phyloP scores from a whole-genome alignment of 148 eudicot species.

The Persicaria tinctoria region DNA sequence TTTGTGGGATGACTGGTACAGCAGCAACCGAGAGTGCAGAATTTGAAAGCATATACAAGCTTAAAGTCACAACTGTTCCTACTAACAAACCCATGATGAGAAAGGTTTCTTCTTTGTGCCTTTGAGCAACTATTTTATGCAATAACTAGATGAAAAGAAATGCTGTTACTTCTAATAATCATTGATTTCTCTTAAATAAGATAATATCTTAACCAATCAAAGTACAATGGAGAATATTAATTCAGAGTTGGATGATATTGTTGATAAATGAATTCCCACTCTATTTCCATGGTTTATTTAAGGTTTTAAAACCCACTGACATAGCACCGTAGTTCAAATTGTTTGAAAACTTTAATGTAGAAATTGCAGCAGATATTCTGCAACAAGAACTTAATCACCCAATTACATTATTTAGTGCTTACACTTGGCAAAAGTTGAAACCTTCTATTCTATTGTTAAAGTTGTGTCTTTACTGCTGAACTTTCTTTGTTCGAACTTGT shows the following conservation, averaged over 20 bases:
- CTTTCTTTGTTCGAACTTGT: neutral
- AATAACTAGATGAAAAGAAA: neutral
- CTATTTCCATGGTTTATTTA: neutral
- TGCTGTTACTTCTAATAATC: neutral
- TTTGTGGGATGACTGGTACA: constrained; percentile 99
- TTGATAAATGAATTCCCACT: neutral
- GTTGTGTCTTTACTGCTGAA: neutral
- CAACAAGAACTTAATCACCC: neutral
- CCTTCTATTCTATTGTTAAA: neutral
- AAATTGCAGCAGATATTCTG: neutral
- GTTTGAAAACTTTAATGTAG: neutral
- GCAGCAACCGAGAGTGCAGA: constrained; percentile 97
- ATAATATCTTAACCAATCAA: neutral
- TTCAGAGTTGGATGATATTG: neutral
- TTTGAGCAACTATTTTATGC: neutral
- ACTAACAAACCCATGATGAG: constrained; percentile 98
- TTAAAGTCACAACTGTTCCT: constrained; percentile 92
- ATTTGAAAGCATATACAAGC: constrained; percentile 98
- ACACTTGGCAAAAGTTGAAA: neutral
- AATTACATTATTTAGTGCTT: neutral
- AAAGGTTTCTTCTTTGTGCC: constrained; percentile 50
- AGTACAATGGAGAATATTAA: neutral
- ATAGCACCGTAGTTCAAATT: neutral
- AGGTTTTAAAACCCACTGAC: neutral
- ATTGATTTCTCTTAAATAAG: neutral